Evolutionary conservation across 1,284 basidiomycete species (phyloP).

Genomic region (Malassezia caprae): DNA sequence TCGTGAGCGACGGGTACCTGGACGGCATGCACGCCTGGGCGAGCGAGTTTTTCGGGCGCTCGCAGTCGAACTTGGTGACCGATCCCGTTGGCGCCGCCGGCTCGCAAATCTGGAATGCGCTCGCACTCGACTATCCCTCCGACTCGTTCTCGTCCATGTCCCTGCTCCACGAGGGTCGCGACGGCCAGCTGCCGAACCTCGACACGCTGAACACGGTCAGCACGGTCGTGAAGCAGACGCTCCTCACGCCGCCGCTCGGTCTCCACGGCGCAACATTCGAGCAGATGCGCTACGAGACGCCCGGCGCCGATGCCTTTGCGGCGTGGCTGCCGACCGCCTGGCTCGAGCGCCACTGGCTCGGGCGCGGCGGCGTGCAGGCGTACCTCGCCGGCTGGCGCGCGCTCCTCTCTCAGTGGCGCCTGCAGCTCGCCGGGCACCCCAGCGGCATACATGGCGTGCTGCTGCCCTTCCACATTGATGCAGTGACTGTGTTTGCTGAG

Average conservation of each 20-base stretch:
- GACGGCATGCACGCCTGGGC: constrained; percentile 90
- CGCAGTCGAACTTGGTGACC: constrained; percentile 60
- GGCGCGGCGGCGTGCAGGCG: neutral
- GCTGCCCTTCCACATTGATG: constrained; percentile 78
- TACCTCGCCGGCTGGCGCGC: constrained; percentile 9
- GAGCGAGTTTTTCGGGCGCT: constrained; percentile 64
- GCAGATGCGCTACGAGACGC: neutral
- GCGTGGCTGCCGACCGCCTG: neutral
- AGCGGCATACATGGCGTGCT: constrained; percentile 30
- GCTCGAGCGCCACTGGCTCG: constrained; percentile 4
- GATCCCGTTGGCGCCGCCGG: constrained; percentile 53
- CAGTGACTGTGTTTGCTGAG: constrained; percentile 76
- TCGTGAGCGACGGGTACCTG: constrained; percentile 76
- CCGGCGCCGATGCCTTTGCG: neutral
- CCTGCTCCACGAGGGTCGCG: constrained; percentile 84
- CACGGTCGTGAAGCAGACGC: constrained; percentile 62
- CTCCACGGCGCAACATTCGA: constrained; percentile 9
- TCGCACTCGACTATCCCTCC: constrained; percentile 88
- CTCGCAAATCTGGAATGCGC: constrained; percentile 64
- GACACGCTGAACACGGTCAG: constrained; percentile 78
- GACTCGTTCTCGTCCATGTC: constrained; percentile 92
- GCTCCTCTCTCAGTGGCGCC: constrained; percentile 51
- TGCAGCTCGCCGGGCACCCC: constrained; percentile 51
- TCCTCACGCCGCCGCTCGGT: neutral
- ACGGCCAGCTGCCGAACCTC: constrained; percentile 89